These are phyloP conservation scores for Penicillium cinerascens DNA, from an alignment of 495 filamentous ascomycete species.

Conservation along the genomic window DNA sequence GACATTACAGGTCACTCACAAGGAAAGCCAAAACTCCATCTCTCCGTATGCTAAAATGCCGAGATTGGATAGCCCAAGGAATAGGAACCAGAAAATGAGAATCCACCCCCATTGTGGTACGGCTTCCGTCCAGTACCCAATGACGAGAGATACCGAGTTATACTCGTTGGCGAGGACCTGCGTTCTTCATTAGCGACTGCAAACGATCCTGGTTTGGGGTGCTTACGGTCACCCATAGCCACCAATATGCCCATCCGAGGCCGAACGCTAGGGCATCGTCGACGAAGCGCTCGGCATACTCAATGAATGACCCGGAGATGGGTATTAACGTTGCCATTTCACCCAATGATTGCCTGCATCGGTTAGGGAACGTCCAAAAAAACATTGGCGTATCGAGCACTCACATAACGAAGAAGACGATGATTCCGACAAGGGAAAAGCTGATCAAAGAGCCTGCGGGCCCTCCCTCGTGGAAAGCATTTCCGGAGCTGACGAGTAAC, in stretches of 20 bases:
- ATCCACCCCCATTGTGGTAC: conserved; percentile 58
- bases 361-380: background rate
- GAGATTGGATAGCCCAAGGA: conserved; percentile 37
- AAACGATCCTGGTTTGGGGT: background rate
- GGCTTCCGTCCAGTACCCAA: conserved; percentile 37
- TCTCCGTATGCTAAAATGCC: conserved; percentile 70
- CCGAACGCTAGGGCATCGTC: conserved; percentile 52
- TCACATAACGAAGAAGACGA: conserved; percentile 62
- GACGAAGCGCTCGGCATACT: conserved; percentile 54
- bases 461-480: conserved; percentile 57
- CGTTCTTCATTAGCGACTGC: background rate
- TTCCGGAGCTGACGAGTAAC: conserved; percentile 53
- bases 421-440: conserved; percentile 57
- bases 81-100: conserved; percentile 60
- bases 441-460: conserved; percentile 62
- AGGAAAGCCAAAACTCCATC: conserved; percentile 46
- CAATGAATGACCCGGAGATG: conserved; percentile 53
- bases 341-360: conserved; percentile 48
- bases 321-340: conserved; percentile 57
- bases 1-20: conserved; percentile 19
- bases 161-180: conserved; percentile 50
- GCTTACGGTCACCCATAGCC: conserved; percentile 49
- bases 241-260: conserved; percentile 59
- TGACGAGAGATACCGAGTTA: conserved; percentile 46
- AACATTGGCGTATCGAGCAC: background rate